phyloP scores from a whole-genome alignment of 352 stramenopile species.

The Pseudoperonospora humuli region DNA sequence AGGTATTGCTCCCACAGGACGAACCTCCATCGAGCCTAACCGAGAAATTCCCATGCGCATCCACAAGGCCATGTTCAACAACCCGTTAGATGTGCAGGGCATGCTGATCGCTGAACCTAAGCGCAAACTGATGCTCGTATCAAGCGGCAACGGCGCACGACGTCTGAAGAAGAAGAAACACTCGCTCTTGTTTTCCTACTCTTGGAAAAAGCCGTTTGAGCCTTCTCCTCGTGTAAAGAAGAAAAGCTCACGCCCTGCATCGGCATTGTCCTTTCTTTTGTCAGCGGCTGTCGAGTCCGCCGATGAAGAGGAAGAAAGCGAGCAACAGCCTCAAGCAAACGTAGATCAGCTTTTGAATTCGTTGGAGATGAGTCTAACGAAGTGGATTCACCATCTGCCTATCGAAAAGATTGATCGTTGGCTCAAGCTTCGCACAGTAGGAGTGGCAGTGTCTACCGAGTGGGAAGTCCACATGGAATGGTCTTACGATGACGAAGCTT shows the following conservation, averaged over 20 bases:
- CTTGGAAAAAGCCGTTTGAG: slow-evolving; percentile 76
- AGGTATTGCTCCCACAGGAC: slow-evolving; percentile 22
- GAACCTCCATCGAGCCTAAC: slow-evolving; percentile 32
- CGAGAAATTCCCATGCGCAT: slow-evolving; percentile 67
- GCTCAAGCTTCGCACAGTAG: slow-evolving; percentile 68
- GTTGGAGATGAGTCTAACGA: slow-evolving; percentile 37
- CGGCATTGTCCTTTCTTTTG: slow-evolving; percentile 72
- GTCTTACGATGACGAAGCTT: slow-evolving; percentile 76
- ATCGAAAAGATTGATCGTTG: slow-evolving; percentile 61
- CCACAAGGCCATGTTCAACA: slow-evolving; percentile 83
- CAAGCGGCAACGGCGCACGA: slow-evolving; percentile 47
- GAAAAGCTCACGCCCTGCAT: slow-evolving; percentile 54
- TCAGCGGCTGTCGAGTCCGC: slow-evolving; percentile 60
- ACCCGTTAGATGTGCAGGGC: slow-evolving; percentile 59
- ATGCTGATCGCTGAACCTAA: slow-evolving; percentile 75
- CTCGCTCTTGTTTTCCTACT: slow-evolving; percentile 61
- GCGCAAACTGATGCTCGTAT: slow-evolving; percentile 75
- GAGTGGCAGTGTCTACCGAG: slow-evolving; percentile 53
- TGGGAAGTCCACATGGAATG: slow-evolving; percentile 83
- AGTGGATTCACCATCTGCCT: slow-evolving; percentile 54
- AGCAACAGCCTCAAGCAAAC: slow-evolving; percentile 63
- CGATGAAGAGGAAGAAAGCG: slow-evolving; percentile 62
- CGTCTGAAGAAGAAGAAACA: slow-evolving; percentile 86
- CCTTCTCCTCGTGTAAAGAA: slow-evolving; percentile 61
- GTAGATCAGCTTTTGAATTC: slow-evolving; percentile 39